Conservation (phyloP, 2,329 filamentous ascomycete genomes). For the Hymenoscyphus scutula region DNA sequence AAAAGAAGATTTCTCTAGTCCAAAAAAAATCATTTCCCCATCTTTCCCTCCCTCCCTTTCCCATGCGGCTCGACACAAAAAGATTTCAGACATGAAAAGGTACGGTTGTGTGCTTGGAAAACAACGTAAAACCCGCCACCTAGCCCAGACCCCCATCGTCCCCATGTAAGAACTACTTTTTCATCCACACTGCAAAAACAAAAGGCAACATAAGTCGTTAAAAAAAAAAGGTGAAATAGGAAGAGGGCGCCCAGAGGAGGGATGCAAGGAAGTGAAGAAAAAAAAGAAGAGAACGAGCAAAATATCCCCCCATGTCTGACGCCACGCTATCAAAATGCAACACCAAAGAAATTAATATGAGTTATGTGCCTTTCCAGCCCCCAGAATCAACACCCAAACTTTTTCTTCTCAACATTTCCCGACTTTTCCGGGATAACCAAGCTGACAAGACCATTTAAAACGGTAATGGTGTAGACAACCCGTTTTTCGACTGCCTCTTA, state of each 20-base stretch:
- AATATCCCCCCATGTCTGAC: neutral
- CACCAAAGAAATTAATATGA: neutral
- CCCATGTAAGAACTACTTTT: neutral
- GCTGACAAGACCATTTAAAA: neutral
- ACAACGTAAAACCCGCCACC: too few species aligned
- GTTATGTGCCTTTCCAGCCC: conserved; percentile 1
- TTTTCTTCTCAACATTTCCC: neutral
- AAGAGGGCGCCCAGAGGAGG: neutral
- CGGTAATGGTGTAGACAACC: conserved; percentile 84
- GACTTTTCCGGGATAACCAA: neutral
- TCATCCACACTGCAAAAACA: neutral
- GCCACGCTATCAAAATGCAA: conserved; percentile 5
- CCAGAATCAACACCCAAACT: conserved; percentile 1
- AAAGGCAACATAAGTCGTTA: conserved; percentile 4
- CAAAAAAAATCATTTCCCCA: too few species aligned
- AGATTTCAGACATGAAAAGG: too few species aligned
- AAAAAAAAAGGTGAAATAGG: neutral
- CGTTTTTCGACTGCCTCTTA: conserved; percentile 90
- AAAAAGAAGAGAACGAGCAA: neutral
- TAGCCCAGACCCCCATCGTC: neutral
- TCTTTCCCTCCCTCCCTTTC: too few species aligned
- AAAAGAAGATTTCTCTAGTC: too few species aligned
- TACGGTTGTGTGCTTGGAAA: too few species aligned
- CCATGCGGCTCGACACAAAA: too few species aligned
- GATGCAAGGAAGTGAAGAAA: neutral